A percentile compares a stretch with the other conserved stretches of the same genome.
Evolutionary conservation across 1,284 basidiomycete genomes (phyloP).

Genomic region (Heterobasidion irregulare): DNA sequence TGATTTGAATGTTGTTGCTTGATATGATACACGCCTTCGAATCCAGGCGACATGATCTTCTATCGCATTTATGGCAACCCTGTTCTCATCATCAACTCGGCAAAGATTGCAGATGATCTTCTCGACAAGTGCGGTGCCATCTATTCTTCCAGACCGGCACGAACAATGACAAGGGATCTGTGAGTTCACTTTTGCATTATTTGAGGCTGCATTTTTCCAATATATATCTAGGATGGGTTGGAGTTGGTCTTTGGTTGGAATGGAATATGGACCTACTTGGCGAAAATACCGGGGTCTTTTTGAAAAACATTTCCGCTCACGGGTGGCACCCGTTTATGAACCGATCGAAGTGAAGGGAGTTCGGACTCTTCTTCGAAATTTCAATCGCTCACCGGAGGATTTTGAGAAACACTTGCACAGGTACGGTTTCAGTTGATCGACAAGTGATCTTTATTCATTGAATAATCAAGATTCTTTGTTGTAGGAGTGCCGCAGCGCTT

Average conservation of each 20-base stretch:
- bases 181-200: conserved; percentile 14
- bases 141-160: conserved; percentile 31
- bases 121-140: conserved; percentile 25
- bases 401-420: neutral
- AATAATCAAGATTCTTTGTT: neutral
- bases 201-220: neutral
- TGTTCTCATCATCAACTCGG: conserved; percentile 38
- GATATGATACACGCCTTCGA: neutral
- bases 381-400: neutral
- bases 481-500: neutral
- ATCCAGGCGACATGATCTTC: neutral
- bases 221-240: neutral
- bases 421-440: neutral
- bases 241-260: neutral
- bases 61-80: conserved; percentile 16
- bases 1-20: neutral
- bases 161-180: conserved; percentile 39
- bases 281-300: neutral
- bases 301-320: neutral
- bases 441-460: neutral
- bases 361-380: neutral
- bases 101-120: conserved; percentile 30
- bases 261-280: neutral
- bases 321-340: neutral
- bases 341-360: neutral